phyloP scores from a whole-genome alignment of 495 filamentous ascomycete species.

The Penicillium cinerascens region DNA sequence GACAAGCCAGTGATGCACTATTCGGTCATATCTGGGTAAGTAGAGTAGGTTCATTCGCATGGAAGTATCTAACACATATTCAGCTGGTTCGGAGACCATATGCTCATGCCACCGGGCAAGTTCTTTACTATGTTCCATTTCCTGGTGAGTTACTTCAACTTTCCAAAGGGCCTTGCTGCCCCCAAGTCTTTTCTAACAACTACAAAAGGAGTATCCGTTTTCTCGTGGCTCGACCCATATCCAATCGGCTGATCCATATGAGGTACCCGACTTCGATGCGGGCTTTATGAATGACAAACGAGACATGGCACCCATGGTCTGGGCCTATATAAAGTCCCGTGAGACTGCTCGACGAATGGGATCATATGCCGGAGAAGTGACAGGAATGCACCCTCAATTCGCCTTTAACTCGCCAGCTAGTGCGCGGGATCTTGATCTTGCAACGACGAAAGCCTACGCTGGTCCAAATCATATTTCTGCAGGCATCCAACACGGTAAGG shows the following conservation, averaged over 20 bases:
- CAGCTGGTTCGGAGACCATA: constrained; percentile 57
- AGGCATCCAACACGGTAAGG: constrained; percentile 58
- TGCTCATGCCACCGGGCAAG: constrained; percentile 71
- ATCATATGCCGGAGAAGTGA: constrained; percentile 74
- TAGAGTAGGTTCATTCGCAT: constrained; percentile 4
- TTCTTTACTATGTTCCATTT: constrained; percentile 91
- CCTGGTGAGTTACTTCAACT: constrained; percentile 52
- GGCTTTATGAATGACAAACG: constrained; percentile 85
- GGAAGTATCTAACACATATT: not conserved
- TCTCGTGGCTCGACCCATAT: constrained; percentile 72
- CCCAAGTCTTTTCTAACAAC: too few relatives aligned
- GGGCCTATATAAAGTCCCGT: constrained; percentile 83
- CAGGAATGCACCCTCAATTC: constrained; percentile 60
- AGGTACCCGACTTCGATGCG: constrained; percentile 72
- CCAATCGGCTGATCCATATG: constrained; percentile 66
- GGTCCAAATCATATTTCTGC: constrained; percentile 70
- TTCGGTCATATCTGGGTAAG: constrained; percentile 60
- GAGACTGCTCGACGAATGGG: constrained; percentile 78
- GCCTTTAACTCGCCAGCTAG: constrained; percentile 63
- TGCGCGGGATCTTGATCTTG: constrained; percentile 69
- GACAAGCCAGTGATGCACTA: constrained; percentile 89
- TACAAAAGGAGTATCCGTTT: constrained; percentile 64
- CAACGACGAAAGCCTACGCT: constrained; percentile 70
- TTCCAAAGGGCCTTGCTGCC: too few relatives aligned
- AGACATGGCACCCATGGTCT: constrained; percentile 81